Percentiles rank a stretch among this genome's conserved stretches.
phyloP scores from a whole-genome alignment of 2,329 filamentous ascomycete species.

The Scedosporium apiospermum region DNA sequence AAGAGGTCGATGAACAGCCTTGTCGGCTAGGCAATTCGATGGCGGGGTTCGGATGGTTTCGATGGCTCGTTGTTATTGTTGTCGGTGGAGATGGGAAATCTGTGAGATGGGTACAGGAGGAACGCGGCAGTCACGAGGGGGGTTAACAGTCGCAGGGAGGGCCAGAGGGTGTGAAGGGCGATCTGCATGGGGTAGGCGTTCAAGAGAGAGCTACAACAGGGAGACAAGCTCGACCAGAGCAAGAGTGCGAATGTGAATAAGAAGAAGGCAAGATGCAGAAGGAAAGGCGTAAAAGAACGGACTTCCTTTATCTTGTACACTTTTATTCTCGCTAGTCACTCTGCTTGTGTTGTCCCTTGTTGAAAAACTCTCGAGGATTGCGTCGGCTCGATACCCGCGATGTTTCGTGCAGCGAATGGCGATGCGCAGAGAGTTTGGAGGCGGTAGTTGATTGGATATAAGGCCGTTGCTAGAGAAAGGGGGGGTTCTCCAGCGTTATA shows the following conservation, averaged over 20 bases:
- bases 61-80: background rate
- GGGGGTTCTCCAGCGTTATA: background rate
- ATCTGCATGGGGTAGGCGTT: slow-evolving; percentile 2
- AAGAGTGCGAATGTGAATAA: background rate
- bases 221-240: background rate
- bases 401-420: slow-evolving; percentile 6
- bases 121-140: background rate
- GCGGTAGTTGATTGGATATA: slow-evolving; percentile 4
- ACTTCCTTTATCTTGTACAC: background rate
- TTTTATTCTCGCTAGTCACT: background rate
- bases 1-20: background rate
- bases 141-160: slow-evolving; percentile 3
- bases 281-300: background rate
- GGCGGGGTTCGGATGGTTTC: background rate
- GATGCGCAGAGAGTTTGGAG: background rate
- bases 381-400: slow-evolving; percentile 5
- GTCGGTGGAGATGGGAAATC: background rate
- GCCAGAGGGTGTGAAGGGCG: background rate
- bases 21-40: background rate
- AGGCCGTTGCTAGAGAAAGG: slow-evolving; percentile 1
- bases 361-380: background rate
- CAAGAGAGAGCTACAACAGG: background rate
- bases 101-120: background rate
- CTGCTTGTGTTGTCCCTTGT: slow-evolving; percentile 1
- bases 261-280: background rate